A percentile compares a stretch with the other conserved stretches of the same genome.
phyloP scores from a whole-genome alignment of 768 basidiomycete genomes.

The Xerocomellus chrysenteron region DNA sequence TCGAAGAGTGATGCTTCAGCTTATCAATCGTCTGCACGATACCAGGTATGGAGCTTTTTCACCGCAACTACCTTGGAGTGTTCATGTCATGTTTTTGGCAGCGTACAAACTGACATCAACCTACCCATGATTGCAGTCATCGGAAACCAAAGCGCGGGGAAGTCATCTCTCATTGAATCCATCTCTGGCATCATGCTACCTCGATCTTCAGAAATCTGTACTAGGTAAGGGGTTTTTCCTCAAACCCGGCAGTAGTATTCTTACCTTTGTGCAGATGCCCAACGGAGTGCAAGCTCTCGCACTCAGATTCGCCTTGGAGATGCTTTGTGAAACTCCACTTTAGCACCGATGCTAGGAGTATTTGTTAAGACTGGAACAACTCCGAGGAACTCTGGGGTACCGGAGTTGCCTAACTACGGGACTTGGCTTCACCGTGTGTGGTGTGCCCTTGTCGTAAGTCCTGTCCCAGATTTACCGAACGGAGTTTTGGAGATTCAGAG shows the following conservation, averaged over 20 bases:
- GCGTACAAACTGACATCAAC: constrained; percentile 3
- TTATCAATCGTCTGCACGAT: constrained; percentile 59
- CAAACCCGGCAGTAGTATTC: neutral
- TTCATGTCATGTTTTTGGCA: no score
- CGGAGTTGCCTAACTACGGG: no score
- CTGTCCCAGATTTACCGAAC: no score
- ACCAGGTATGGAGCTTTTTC: constrained; percentile 49
- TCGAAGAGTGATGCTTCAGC: constrained; percentile 55
- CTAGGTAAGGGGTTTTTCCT: neutral
- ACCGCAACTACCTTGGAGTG: no score
- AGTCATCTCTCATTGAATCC: neutral
- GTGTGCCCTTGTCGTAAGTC: no score
- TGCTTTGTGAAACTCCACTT: neutral
- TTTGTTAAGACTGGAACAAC: no score
- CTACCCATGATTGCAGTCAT: constrained; percentile 4
- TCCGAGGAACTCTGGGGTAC: no score
- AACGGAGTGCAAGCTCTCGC: constrained; percentile 3
- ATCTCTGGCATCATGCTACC: constrained; percentile 2
- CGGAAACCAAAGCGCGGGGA: constrained; percentile 1
- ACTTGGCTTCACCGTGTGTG: no score
- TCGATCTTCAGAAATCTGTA: neutral
- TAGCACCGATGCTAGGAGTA: no score
- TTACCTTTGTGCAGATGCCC: neutral
- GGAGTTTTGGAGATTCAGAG: no score
- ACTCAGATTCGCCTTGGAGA: neutral